Base-by-base conservation (phyloP, 2,329 filamentous ascomycete genomes). In the Xenoacremonium recifei region DNA sequence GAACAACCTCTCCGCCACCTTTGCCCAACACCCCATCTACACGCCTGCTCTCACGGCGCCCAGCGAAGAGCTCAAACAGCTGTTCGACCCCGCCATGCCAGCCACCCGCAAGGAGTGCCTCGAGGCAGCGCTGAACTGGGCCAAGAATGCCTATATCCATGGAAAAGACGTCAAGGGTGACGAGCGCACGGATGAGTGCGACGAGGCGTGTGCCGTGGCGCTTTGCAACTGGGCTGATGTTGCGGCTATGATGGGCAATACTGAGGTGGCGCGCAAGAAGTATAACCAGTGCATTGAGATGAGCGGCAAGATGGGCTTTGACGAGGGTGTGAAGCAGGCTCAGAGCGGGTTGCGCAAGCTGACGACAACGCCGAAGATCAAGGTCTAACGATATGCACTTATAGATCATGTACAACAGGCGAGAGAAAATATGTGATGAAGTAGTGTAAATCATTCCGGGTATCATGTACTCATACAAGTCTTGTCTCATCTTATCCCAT, bases 191-290 rank as follows among this genome's bases (percentile, higher is more conserved):
- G 75, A 84, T 37, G 89, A 95, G 59, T 96, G 92, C 59, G 89
- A 95, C 61, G 66, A 85, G 42, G 88, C 85, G 2, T 96, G 91
- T 58, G 86, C 85, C 3, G 86, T 85, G 5, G 87, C 91, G 6
- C 82, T 87, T n/a, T 87, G 89, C 64, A 95, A 95, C 60, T 77
- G 96, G 39, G 92, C 84, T 18, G 87, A 95, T 55, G 84, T 96
- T 53, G 85, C 87, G 1, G 82, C 87, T 51, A 84, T 93, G 77
- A 68, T 83, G 45, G 84, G 85, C 2, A 77, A 87, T 54, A 57
- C 73, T 2, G 69, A 70, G 4, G 76, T 86, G 51, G 90, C 92
- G 2, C 75, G 76, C 55, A 75, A 73, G 53, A 79, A 78, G 58
- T 96, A 87, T 59, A 68, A 75, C 40, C 79, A 95, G 60, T 85